These are phyloP conservation scores for Vitis riparia DNA, from an alignment of 164 flowering plant species.

Conservation along the genomic window DNA sequence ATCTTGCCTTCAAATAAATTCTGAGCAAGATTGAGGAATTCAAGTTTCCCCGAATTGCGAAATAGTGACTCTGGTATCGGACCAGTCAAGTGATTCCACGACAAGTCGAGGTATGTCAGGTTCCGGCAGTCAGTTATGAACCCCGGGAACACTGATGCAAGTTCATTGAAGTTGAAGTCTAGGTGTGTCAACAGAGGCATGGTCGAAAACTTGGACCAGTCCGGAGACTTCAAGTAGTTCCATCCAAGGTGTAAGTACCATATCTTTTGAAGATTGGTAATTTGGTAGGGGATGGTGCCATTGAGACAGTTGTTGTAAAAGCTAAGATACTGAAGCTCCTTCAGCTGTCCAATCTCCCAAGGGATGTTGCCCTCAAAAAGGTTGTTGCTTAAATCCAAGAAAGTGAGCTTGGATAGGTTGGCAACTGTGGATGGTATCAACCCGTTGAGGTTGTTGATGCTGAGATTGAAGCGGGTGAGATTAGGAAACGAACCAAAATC, in stretches of 20 bases:
- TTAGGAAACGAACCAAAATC: conserved; percentile 38
- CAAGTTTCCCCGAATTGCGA: conserved; percentile 21
- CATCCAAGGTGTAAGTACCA: conserved; percentile 30
- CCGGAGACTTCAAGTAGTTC: conserved; percentile 32
- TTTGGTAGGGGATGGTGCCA: conserved; percentile 41
- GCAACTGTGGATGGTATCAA: conserved; percentile 30
- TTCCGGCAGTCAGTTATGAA: conserved; percentile 33
- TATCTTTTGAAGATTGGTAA: conserved; percentile 37
- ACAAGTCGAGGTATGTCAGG: conserved; percentile 36
- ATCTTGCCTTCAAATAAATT: conserved; percentile 33
- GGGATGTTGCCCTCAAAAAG: conserved; percentile 27
- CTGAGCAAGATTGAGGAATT: conserved; percentile 26
- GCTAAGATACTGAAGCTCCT: conserved; percentile 21
- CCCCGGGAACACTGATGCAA: conserved; percentile 28
- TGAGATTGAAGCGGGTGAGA: conserved; percentile 36
- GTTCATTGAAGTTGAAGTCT: conserved; percentile 19
- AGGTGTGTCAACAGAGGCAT: conserved; percentile 37
- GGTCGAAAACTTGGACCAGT: conserved; percentile 17
- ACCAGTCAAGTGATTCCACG: conserved; percentile 32
- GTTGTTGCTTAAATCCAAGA: conserved; percentile 41
- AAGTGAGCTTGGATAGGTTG: conserved; percentile 31
- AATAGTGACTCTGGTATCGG: conserved; percentile 22
- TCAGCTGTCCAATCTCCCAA: conserved; percentile 28
- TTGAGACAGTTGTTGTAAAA: conserved; percentile 30
- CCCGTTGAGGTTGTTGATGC: conserved; percentile 31